phyloP scores from a whole-genome alignment of 768 basidiomycete species.

The Xanthoconium stramineum region DNA sequence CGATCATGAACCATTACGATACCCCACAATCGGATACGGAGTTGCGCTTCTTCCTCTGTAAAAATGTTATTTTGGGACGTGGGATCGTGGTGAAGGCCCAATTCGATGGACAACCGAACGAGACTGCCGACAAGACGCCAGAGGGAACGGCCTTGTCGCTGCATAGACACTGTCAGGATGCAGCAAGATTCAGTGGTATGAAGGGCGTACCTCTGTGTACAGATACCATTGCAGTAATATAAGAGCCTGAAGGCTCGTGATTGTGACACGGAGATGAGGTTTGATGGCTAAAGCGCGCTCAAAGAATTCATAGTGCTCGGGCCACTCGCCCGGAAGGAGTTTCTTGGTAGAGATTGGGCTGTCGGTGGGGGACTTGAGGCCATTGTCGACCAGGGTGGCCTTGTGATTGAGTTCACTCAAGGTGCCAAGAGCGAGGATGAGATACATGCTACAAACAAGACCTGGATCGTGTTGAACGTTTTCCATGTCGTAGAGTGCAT shows the following conservation, averaged over 20 bases:
- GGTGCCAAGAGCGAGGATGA: constrained; percentile 77
- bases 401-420: constrained; percentile 79
- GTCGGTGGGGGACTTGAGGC: constrained; percentile 33
- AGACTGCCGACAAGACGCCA: constrained; percentile 88
- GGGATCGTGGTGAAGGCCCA: constrained; percentile 86
- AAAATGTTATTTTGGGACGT: constrained; percentile 59
- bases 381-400: constrained; percentile 50
- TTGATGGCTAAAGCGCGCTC: constrained; percentile 74
- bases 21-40: constrained; percentile 81
- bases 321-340: constrained; percentile 63
- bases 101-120: constrained; percentile 76
- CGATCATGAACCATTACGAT: constrained; percentile 86
- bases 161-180: constrained; percentile 11
- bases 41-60: constrained; percentile 70
- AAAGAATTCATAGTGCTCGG: constrained; percentile 82
- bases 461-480: constrained; percentile 65
- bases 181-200: not conserved
- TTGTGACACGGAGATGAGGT: constrained; percentile 78
- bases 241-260: constrained; percentile 78
- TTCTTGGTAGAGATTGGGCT: constrained; percentile 48
- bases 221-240: constrained; percentile 87
- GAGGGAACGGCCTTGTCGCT: constrained; percentile 87
- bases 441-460: constrained; percentile 72
- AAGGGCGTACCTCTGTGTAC: constrained; percentile 68
- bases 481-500: constrained; percentile 61